phyloP scores from a whole-genome alignment of 345 rosid genomes.

The Eucalyptus urophylla region DNA sequence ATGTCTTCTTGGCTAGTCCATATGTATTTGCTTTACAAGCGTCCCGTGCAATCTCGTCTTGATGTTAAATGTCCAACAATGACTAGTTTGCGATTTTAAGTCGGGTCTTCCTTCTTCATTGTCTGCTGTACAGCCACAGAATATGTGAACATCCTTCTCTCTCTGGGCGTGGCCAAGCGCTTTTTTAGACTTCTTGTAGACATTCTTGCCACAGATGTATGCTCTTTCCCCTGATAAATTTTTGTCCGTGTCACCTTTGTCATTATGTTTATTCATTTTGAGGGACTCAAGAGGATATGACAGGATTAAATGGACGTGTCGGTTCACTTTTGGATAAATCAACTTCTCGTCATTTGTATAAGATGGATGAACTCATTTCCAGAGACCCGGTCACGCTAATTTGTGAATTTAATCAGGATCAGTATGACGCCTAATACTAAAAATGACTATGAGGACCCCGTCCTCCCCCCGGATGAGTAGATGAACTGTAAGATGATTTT shows the following conservation, averaged over 20 bases:
- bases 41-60: not conserved
- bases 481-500: not conserved
- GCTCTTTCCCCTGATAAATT: not conserved
- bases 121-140: not conserved
- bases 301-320: not conserved
- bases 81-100: not conserved
- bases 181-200: not conserved
- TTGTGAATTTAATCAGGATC: not conserved
- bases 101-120: not conserved
- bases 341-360: not conserved
- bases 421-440: not conserved
- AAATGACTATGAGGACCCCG: not conserved
- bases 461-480: not conserved
- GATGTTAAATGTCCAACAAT: not conserved
- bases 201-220: not conserved
- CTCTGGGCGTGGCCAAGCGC: not conserved
- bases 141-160: not conserved
- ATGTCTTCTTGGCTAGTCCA: not conserved
- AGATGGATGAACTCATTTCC: not conserved
- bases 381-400: not conserved
- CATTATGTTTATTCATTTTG: not conserved
- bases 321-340: not conserved
- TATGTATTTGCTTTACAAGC: not conserved
- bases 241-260: not conserved
- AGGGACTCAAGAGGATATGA: not conserved